Conservation (phyloP, 192 early-diverging fungal species). For the Chytriomyces sp. region DNA sequence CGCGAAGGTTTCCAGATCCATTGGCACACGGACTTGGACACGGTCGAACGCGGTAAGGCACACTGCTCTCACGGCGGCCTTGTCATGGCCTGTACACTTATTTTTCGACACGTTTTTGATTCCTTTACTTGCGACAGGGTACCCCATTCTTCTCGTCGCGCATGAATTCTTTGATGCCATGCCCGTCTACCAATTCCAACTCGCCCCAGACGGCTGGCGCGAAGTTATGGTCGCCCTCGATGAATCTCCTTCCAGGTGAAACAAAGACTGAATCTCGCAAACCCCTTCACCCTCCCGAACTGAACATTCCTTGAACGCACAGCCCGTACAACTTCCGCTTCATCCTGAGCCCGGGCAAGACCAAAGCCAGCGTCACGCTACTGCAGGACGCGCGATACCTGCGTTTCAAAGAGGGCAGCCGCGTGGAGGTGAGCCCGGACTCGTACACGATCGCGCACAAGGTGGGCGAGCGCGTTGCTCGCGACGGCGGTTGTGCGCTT, state of each 20-base stretch:
- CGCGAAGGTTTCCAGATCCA: conserved; percentile 36
- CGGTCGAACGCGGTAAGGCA: conserved; percentile 45
- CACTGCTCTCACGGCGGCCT: conserved; percentile 15
- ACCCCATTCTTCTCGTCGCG: conserved; percentile 74
- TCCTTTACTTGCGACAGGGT: too few species aligned
- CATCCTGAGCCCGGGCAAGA: conserved; percentile 65
- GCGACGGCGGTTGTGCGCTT: conserved; percentile 70
- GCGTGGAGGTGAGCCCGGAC: conserved; percentile 85
- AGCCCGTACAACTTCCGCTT: conserved; percentile 77
- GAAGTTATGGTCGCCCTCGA: conserved; percentile 88
- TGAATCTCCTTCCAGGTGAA: conserved; percentile 58
- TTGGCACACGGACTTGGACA: conserved; percentile 74
- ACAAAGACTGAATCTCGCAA: too few species aligned
- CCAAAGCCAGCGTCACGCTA: conserved; percentile 45
- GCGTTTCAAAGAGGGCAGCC: conserved; percentile 70
- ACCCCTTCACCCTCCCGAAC: too few species aligned
- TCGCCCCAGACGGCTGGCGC: conserved; percentile 78
- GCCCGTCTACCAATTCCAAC: conserved; percentile 84
- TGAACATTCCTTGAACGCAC: background rate
- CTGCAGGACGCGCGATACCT: conserved; percentile 33
- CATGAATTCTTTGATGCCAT: conserved; percentile 99
- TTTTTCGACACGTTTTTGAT: background rate
- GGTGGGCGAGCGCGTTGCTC: conserved; percentile 71
- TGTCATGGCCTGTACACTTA: background rate
- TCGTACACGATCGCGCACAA: conserved; percentile 62